Conservation (phyloP, 2,329 filamentous ascomycete genomes). For the Fusarium burgessii region DNA sequence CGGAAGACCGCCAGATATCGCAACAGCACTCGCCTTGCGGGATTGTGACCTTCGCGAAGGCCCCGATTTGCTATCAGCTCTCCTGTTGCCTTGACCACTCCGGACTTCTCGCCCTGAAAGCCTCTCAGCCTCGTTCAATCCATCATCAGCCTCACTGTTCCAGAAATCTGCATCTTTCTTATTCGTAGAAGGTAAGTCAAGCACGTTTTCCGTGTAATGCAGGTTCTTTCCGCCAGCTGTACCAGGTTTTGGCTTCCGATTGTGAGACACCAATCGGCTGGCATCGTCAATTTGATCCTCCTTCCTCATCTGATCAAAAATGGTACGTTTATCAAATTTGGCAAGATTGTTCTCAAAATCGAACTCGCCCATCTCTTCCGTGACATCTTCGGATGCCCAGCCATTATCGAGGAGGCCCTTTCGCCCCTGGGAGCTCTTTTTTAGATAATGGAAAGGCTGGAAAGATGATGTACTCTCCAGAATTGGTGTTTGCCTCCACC, state of each 20-base stretch:
- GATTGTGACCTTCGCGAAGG: slow-evolving; percentile 65
- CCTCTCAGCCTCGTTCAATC: slow-evolving; percentile 60
- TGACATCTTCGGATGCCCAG: slow-evolving; percentile 96
- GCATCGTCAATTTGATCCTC: slow-evolving; percentile 92
- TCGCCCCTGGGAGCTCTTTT: slow-evolving; percentile 63
- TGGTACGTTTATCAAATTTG: slow-evolving; percentile 92
- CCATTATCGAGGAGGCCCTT: slow-evolving; percentile 73
- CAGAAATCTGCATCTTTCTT: slow-evolving; percentile 68
- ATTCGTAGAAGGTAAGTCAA: slow-evolving; percentile 68
- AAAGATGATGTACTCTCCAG: slow-evolving; percentile 71
- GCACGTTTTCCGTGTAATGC: slow-evolving; percentile 91
- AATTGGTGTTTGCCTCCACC: slow-evolving; percentile 71
- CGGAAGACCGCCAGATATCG: slow-evolving; percentile 52
- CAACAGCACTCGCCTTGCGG: slow-evolving; percentile 64
- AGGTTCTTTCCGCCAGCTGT: slow-evolving; percentile 88
- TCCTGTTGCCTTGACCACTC: slow-evolving; percentile 62
- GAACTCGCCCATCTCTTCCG: slow-evolving; percentile 94
- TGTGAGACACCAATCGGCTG: slow-evolving; percentile 90
- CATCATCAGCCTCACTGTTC: slow-evolving; percentile 81
- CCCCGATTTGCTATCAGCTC: slow-evolving; percentile 65
- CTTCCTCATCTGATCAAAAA: slow-evolving; percentile 92
- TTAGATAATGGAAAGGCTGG: slow-evolving; percentile 72
- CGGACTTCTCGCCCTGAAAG: slow-evolving; percentile 63
- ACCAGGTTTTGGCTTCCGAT: slow-evolving; percentile 75
- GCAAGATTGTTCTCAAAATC: slow-evolving; percentile 91